Evolutionary conservation across 257 asterid genomes (phyloP).

Genomic region (Scutellaria minor): DNA sequence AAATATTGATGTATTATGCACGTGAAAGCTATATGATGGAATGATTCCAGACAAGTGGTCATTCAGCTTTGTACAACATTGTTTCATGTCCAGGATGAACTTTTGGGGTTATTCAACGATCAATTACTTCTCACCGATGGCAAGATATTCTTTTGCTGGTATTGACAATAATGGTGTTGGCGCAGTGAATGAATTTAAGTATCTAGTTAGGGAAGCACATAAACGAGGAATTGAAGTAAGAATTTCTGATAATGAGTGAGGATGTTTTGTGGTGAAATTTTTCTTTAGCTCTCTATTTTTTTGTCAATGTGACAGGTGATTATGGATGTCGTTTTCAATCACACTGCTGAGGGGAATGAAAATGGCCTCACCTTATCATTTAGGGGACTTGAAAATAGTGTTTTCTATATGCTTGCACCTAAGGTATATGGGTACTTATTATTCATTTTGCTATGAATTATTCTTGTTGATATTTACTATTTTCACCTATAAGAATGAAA

Average conservation of each 20-base stretch:
- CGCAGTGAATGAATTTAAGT: constrained; percentile 83
- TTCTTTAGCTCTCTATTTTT: constrained; percentile 30
- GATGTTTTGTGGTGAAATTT: constrained; percentile 26
- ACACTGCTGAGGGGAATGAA: constrained; percentile 98
- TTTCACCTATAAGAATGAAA: neutral
- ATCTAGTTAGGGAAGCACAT: constrained; percentile 95
- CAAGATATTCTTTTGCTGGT: constrained; percentile 82
- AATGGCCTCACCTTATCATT: constrained; percentile 85
- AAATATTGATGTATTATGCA: constrained; percentile 27
- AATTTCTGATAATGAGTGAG: constrained; percentile 3
- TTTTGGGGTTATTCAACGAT: constrained; percentile 98
- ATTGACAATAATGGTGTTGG: constrained; percentile 61
- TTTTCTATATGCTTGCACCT: constrained; percentile 92
- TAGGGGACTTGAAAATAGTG: constrained; percentile 90
- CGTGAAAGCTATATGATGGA: constrained; percentile 23
- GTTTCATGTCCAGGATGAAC: constrained; percentile 67
- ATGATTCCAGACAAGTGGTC: constrained; percentile 25
- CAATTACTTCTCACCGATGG: constrained; percentile 95
- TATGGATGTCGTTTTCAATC: constrained; percentile 98
- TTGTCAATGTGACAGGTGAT: constrained; percentile 65
- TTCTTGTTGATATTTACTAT: neutral
- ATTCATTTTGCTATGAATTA: neutral
- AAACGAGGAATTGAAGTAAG: constrained; percentile 91
- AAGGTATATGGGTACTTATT: constrained; percentile 51
- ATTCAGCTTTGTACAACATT: constrained; percentile 25